phyloP scores from a whole-genome alignment of 352 stramenopile species.

The Pythium chondricola region DNA sequence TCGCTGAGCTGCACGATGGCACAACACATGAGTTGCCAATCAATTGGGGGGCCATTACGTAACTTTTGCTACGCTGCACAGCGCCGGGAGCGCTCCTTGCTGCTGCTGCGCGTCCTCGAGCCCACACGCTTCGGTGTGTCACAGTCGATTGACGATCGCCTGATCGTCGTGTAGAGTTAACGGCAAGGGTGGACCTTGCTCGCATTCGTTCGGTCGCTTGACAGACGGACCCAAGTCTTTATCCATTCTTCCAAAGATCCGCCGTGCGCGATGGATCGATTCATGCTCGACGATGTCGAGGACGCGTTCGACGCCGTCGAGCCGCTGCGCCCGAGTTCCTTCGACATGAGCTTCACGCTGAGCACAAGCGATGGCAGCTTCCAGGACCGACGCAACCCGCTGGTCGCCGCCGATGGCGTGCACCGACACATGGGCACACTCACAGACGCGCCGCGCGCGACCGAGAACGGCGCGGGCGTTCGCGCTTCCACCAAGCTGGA shows the following conservation, averaged over 20 bases:
- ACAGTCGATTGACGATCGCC: neutral
- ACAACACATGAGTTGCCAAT: neutral
- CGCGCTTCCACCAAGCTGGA: slow-evolving; percentile 3
- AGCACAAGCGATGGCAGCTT: slow-evolving; percentile 26
- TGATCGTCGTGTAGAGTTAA: neutral
- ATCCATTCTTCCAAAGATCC: no score
- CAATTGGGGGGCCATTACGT: neutral
- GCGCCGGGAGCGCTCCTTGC: neutral
- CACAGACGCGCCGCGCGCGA: slow-evolving; percentile 20
- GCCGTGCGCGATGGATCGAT: slow-evolving; percentile 85
- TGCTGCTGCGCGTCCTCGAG: neutral
- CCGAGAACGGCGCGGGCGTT: slow-evolving; percentile 12
- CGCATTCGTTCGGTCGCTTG: no score
- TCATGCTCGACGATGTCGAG: slow-evolving; percentile 72
- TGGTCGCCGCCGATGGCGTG: slow-evolving; percentile 7
- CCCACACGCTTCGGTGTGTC: neutral
- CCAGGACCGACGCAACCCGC: slow-evolving; percentile 16
- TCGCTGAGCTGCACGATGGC: neutral
- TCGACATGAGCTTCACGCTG: slow-evolving; percentile 85
- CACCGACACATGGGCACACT: slow-evolving; percentile 9
- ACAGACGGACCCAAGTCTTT: no score
- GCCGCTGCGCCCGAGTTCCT: slow-evolving; percentile 82
- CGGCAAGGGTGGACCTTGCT: neutral
- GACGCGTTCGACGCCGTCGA: slow-evolving; percentile 77
- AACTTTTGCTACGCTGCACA: neutral